Conservation (phyloP, 257 asterid species). For the Ajuga chamaepitys region DNA sequence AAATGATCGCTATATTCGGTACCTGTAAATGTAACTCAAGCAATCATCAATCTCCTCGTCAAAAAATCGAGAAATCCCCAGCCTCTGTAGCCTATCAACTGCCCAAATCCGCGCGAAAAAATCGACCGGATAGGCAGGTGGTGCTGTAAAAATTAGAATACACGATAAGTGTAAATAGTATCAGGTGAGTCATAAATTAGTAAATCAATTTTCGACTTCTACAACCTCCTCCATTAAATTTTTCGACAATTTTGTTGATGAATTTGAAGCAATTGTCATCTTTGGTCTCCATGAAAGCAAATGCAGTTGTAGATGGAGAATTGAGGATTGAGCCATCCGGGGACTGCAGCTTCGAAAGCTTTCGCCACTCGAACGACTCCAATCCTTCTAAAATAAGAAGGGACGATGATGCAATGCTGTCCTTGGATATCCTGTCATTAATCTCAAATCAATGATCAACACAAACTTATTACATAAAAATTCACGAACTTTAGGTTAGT, state of each 20-base stretch:
- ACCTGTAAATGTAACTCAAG: slow-evolving; percentile 47
- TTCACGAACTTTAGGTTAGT: no score
- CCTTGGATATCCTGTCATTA: slow-evolving; percentile 50
- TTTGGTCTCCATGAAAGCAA: slow-evolving; percentile 50
- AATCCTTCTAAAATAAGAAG: slow-evolving; percentile 75
- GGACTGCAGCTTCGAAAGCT: slow-evolving; percentile 37
- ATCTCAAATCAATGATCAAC: no score
- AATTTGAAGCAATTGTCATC: slow-evolving; percentile 48
- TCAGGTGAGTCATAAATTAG: neutral
- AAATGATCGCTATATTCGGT: no score
- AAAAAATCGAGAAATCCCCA: slow-evolving; percentile 65
- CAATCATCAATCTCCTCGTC: slow-evolving; percentile 42
- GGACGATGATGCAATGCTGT: slow-evolving; percentile 53
- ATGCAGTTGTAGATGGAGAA: slow-evolving; percentile 78
- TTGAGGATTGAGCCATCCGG: slow-evolving; percentile 57
- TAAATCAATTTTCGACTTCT: neutral
- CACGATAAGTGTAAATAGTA: no score
- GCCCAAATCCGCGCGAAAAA: slow-evolving; percentile 61
- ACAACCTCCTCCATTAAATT: slow-evolving; percentile 71
- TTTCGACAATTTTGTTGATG: slow-evolving; percentile 27
- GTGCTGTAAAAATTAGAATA: no score
- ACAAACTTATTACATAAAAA: no score
- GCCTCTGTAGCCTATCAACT: slow-evolving; percentile 59
- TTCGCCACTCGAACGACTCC: slow-evolving; percentile 49
- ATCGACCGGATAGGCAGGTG: slow-evolving; percentile 76